Percentiles rank a stretch among this genome's conserved stretches.
phyloP scores from a whole-genome alignment of 805 yeast genomes.

The Spathaspora passalidarum region DNA sequence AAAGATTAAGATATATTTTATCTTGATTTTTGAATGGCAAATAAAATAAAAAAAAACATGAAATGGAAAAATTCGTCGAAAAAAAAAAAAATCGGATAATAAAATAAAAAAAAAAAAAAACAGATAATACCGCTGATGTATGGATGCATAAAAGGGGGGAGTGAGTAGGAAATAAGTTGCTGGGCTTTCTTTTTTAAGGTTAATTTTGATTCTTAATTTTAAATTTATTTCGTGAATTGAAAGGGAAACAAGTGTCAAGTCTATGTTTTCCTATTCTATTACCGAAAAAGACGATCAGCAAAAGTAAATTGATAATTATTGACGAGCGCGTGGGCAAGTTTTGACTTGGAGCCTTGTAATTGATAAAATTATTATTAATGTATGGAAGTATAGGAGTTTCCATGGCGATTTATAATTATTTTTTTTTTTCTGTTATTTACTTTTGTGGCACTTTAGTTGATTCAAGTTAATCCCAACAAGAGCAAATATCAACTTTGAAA shows the following conservation, averaged over 20 bases:
- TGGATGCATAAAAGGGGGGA: neutral
- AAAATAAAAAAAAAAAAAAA: neutral
- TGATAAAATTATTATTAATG: neutral
- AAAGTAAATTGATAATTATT: neutral
- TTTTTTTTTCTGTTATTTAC: neutral
- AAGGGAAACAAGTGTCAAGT: neutral
- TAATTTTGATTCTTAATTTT: neutral
- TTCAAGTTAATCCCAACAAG: neutral
- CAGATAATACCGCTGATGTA: neutral
- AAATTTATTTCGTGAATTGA: neutral
- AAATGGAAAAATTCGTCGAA: neutral
- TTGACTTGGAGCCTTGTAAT: neutral
- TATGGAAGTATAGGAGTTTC: neutral
- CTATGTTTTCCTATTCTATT: no score
- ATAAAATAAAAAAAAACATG: neutral
- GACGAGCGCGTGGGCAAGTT: neutral
- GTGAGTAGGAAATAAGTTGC: neutral
- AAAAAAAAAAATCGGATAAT: neutral
- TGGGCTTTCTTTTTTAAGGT: neutral
- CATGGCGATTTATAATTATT: neutral
- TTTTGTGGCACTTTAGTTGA: neutral
- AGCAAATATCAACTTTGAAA: neutral
- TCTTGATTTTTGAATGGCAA: conserved; percentile 1
- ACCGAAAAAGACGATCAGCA: no score
- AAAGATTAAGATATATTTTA: neutral